Evolutionary conservation across 495 filamentous ascomycete genomes (phyloP).

Genomic region (Viridothelium virens): DNA sequence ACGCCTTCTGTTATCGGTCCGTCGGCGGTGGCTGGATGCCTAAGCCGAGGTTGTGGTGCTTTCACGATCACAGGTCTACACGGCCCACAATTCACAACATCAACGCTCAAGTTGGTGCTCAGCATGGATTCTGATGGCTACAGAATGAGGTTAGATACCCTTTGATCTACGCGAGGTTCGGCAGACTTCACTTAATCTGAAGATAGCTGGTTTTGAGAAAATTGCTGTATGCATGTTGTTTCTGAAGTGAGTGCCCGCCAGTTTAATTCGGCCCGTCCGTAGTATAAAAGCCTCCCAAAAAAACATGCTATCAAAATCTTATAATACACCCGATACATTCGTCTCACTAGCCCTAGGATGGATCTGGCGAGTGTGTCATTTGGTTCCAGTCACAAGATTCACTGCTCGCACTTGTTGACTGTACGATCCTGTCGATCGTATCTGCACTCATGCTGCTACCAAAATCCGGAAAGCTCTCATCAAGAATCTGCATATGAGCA

Average conservation of each 20-base stretch:
- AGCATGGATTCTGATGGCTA: no score
- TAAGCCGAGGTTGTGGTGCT: background rate
- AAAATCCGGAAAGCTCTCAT: conserved; percentile 30
- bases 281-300: no score
- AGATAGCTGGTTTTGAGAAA: no score
- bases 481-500: conserved; percentile 39
- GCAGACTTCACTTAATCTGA: no score
- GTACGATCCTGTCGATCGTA: conserved; percentile 21
- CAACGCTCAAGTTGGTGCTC: background rate
- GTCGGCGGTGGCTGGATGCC: background rate
- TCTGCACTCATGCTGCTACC: conserved; percentile 17
- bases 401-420: conserved; percentile 7
- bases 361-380: background rate
- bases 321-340: no score
- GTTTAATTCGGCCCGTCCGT: no score
- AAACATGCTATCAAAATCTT: no score
- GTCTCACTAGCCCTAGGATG: background rate
- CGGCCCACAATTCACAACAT: background rate
- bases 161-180: no score
- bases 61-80: background rate
- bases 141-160: no score
- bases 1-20: background rate
- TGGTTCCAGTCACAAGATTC: conserved; percentile 9
- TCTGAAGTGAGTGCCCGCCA: no score
- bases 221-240: no score